A percentile compares a stretch with the other conserved stretches of the same genome.
Evolutionary conservation across 2,329 filamentous ascomycete species (phyloP).

Genomic region (Apiospora aurea): DNA sequence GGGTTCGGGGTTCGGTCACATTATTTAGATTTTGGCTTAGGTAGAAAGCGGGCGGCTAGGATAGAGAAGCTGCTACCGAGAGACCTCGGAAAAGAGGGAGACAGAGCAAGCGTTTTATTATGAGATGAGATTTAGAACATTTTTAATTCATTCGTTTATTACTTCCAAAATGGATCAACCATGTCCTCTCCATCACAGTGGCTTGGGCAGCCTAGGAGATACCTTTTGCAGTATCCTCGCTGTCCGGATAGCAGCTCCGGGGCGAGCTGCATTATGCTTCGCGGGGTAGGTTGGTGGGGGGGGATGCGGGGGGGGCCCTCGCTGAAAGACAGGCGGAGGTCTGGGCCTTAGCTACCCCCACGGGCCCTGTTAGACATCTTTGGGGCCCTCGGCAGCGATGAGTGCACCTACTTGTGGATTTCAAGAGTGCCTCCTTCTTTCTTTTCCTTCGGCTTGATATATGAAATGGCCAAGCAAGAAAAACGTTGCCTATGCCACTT

Average conservation of each 20-base stretch:
- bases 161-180: not conserved
- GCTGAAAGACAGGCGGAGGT: not conserved
- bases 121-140: not conserved
- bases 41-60: not conserved
- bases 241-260: no score
- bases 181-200: no score
- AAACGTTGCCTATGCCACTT: not conserved
- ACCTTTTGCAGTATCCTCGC: no score
- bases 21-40: not conserved
- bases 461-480: not conserved
- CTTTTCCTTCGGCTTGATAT: not conserved
- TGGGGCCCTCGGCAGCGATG: not conserved
- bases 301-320: no score
- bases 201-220: no score
- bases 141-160: slow-evolving; percentile 1
- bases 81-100: no score
- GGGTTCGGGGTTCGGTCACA: not conserved
- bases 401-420: not conserved
- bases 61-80: not conserved
- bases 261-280: no score
- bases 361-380: not conserved
- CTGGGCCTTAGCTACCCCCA: not conserved
- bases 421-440: not conserved
- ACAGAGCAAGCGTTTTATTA: slow-evolving; percentile 1
- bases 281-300: no score